These are phyloP conservation scores for Sporothrix variecibatus DNA, from an alignment of 2,329 filamentous ascomycete genomes.

Conservation along the genomic window DNA sequence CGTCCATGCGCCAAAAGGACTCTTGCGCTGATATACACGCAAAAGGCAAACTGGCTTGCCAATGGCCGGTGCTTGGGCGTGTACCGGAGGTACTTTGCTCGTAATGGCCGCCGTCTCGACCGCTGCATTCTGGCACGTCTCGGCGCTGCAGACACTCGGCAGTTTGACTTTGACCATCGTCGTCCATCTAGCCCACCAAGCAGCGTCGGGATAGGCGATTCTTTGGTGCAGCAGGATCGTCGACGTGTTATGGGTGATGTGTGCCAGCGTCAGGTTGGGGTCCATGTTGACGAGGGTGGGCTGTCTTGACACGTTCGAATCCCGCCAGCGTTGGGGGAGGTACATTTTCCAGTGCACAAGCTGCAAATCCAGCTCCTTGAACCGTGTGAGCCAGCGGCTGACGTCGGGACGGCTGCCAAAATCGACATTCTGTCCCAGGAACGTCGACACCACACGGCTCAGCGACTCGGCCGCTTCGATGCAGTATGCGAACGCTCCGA, in stretches of 20 bases:
- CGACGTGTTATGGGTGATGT: conserved; percentile 52
- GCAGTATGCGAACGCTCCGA: conserved; percentile 44
- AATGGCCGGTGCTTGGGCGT: conserved; percentile 36
- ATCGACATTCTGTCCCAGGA: conserved; percentile 42
- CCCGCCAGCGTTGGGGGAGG: conserved; percentile 32
- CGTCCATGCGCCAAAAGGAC: conserved; percentile 40
- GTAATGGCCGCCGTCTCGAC: conserved; percentile 50
- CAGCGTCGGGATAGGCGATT: conserved; percentile 47
- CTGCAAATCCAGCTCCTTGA: conserved; percentile 45
- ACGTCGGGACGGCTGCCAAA: conserved; percentile 38
- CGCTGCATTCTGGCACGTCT: conserved; percentile 51
- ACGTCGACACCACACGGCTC: conserved; percentile 41
- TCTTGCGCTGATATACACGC: conserved; percentile 48
- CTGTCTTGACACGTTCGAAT: conserved; percentile 40
- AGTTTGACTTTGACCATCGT: conserved; percentile 37
- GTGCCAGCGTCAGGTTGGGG: conserved; percentile 52
- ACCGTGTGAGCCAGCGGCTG: conserved; percentile 42
- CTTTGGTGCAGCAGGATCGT: conserved; percentile 53
- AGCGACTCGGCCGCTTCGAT: conserved; percentile 44
- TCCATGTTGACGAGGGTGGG: conserved; percentile 44
- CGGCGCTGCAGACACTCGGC: conserved; percentile 49
- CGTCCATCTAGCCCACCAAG: conserved; percentile 33
- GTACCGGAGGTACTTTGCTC: conserved; percentile 49
- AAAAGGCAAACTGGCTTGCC: conserved; percentile 48
- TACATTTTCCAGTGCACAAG: conserved; percentile 39